Base-by-base conservation (phyloP, 441 rosid species). In the Erodium chrysanthum region DNA sequence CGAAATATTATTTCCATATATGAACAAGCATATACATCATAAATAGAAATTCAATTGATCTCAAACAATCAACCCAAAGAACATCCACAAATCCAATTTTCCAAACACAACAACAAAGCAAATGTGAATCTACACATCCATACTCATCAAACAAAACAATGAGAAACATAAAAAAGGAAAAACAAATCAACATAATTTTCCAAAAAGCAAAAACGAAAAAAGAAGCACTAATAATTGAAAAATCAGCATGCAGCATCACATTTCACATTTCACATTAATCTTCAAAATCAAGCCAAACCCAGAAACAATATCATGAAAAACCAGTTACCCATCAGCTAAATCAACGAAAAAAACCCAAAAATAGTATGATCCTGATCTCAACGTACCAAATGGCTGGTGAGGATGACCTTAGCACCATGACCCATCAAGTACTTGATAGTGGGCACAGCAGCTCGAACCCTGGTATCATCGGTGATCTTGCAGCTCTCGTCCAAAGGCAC, bases 331-430 rank as follows among this genome's bases (percentile, higher is more conserved):
- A 71, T 73, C 11, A 12, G 25, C 37, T 0, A 70, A 68, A 50
- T 40, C 21, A 12, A 31, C 37, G 10, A 50, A 15, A 71, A 9
- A 7, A 40, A 40, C 11, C 46, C 8, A 8, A 37, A 40, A 40
- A 8, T 8, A 40, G 7, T 1, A 40, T 11, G 46, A 40, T 40
- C 46, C 9, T 2, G 46, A 40, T 10, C 46, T 40, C 37, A 7
- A 64, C 75, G 27, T 69, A 88, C 91, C 89, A 86, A 70, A 74
- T 88, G 94, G 72, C 88, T 88, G 33, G 91, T 86, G 66, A 86
- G 90, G 73, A 88, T 72, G 72, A 88, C 91, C 84, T 81, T 88
- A 64, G 94, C 94, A 5, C 94, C 94, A 42, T 86, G 84, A 61
- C 79, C 73, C 52, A 81, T 86, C 86, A 88, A 79, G 78, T 88